Evolutionary conservation across 1,139 yeast genomes (phyloP).

Genomic region (Hemisphaericaspora xylanilytica): DNA sequence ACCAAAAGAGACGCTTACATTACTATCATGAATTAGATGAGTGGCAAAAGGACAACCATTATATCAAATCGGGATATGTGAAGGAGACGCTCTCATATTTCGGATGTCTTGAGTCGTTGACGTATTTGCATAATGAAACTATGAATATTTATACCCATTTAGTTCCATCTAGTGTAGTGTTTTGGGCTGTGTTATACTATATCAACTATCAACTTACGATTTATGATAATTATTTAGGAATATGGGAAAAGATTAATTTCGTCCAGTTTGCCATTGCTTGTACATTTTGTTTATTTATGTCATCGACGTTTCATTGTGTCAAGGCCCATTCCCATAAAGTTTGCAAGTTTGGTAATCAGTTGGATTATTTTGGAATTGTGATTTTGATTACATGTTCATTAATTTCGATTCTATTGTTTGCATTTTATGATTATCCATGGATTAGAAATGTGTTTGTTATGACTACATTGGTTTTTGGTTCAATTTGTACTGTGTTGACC

Average conservation of each 20-base stretch:
- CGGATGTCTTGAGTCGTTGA: conserved; percentile 54
- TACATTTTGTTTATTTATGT: conserved; percentile 62
- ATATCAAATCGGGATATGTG: conserved; percentile 73
- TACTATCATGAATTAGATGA: conserved; percentile 54
- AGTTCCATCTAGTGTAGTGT: conserved; percentile 55
- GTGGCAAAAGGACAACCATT: conserved; percentile 90
- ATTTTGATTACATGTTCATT: conserved; percentile 73
- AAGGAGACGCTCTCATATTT: conserved; percentile 56
- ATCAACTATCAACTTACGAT: conserved; percentile 30
- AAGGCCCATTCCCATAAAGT: conserved; percentile 70
- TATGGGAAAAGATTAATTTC: conserved; percentile 40
- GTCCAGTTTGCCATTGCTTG: conserved; percentile 41
- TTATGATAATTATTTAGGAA: conserved; percentile 42
- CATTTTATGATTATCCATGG: conserved; percentile 51
- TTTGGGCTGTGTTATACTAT: conserved; percentile 25
- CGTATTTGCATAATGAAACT: conserved; percentile 79
- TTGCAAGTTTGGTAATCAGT: conserved; percentile 66
- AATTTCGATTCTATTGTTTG: conserved; percentile 67
- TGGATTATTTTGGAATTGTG: conserved; percentile 87
- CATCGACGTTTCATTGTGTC: conserved; percentile 74
- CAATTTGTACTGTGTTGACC: conserved; percentile 62
- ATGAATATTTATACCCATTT: conserved; percentile 81
- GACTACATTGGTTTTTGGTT: conserved; percentile 56
- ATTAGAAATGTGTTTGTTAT: conserved; percentile 44
- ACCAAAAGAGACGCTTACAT: conserved; percentile 13